phyloP scores from a whole-genome alignment of 2,329 filamentous ascomycete genomes.

The Neocucurbitaria cava region DNA sequence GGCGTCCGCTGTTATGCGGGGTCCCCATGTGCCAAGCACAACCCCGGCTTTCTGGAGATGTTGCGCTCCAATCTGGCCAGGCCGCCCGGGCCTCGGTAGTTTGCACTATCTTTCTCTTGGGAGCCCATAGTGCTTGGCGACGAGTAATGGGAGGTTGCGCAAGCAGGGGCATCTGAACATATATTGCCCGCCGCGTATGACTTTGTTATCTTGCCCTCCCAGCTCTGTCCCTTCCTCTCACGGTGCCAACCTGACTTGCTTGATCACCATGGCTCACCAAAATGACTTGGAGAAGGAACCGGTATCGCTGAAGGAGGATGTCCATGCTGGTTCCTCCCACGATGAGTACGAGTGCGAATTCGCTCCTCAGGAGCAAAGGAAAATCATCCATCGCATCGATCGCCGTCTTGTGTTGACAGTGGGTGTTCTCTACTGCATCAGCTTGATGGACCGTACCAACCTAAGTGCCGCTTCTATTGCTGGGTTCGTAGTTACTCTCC shows the following conservation, averaged over 20 bases:
- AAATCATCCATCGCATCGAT: conserved; percentile 75
- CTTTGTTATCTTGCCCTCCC: conserved; percentile 6
- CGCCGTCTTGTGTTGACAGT: conserved; percentile 56
- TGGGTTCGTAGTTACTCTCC: conserved; percentile 52
- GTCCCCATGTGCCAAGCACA: conserved; percentile 38
- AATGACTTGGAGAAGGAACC: conserved; percentile 35
- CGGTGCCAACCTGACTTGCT: conserved; percentile 1
- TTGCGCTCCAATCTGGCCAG: conserved; percentile 9
- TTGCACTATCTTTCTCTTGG: conserved; percentile 15
- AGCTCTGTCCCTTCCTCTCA: conserved; percentile 6
- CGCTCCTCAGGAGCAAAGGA: conserved; percentile 67
- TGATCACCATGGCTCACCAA: conserved; percentile 26
- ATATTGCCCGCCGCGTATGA: conserved; percentile 12
- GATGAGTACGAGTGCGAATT: conserved; percentile 53
- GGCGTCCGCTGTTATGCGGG: conserved; percentile 28
- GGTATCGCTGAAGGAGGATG: conserved; percentile 30
- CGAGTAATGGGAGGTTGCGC: conserved; percentile 17
- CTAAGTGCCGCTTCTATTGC: conserved; percentile 76
- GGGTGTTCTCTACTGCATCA: conserved; percentile 73
- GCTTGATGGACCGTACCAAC: conserved; percentile 81
- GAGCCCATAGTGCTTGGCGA: conserved; percentile 19
- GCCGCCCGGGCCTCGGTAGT: conserved; percentile 34
- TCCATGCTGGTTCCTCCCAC: conserved; percentile 28
- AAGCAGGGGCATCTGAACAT: conserved; percentile 13
- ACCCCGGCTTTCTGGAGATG: conserved; percentile 25